These are phyloP conservation scores for Pterocarpus santalinus DNA, from an alignment of 306 rosid species.

Conservation along the genomic window DNA sequence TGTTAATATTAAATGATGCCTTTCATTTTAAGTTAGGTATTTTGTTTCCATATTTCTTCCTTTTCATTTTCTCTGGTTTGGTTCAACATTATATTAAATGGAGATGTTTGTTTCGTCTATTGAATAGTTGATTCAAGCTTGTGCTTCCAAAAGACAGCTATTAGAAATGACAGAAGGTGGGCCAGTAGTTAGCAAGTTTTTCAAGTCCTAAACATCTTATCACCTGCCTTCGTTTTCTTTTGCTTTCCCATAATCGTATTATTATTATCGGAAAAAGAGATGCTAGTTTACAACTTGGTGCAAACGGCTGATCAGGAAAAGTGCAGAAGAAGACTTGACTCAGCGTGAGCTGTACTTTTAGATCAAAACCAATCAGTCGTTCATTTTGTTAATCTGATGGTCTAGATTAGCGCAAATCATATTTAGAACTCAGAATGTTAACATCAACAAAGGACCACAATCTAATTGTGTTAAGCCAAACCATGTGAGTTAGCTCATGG, in stretches of 20 bases:
- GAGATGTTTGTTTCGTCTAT: background rate
- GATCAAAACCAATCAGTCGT: background rate
- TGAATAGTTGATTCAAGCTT: background rate
- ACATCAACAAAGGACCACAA: conserved; percentile 37
- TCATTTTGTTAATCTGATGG: background rate
- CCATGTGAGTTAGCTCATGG: conserved; percentile 19
- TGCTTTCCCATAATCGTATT: conserved; percentile 4
- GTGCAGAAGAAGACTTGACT: conserved; percentile 24
- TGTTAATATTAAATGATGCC: background rate
- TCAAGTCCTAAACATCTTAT: conserved; percentile 25
- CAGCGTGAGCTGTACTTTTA: conserved; percentile 12
- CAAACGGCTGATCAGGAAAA: background rate
- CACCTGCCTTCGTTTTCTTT: conserved; percentile 31
- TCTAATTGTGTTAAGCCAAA: conserved; percentile 33
- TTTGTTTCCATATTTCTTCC: background rate
- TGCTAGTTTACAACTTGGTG: conserved; percentile 19
- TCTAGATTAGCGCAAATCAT: conserved; percentile 1
- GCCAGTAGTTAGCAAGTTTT: background rate
- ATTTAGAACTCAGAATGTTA: conserved; percentile 36
- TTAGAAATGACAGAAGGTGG: conserved; percentile 22
- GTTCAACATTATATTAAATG: conserved; percentile 2
- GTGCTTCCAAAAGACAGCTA: background rate
- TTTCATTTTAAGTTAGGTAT: background rate
- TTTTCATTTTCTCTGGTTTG: background rate
- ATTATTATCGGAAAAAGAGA: background rate